Conservation (phyloP, 2,329 filamentous ascomycete species). For the Trichoderma lentiforme region DNA sequence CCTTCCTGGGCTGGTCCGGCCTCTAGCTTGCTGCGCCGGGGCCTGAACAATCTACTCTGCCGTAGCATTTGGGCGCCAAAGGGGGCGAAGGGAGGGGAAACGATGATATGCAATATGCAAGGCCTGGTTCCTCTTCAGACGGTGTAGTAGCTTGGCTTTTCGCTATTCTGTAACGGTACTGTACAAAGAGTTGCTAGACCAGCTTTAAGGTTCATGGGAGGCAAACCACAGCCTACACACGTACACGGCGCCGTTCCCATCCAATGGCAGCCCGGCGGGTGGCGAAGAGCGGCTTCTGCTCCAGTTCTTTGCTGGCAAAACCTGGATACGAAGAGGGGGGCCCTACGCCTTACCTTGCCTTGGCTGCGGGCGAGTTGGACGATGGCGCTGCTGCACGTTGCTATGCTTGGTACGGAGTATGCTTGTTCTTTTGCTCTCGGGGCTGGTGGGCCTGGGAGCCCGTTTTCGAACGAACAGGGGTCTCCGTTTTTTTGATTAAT, state of each 20-base stretch:
- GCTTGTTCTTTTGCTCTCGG: constrained; percentile 8
- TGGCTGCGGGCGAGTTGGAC: constrained; percentile 15
- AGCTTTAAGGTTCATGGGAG: constrained; percentile 13
- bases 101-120: background rate
- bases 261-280: constrained; percentile 12
- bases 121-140: background rate
- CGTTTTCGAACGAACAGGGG: background rate
- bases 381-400: constrained; percentile 22
- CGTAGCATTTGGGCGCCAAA: constrained; percentile 12
- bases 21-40: constrained; percentile 11
- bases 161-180: background rate
- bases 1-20: constrained; percentile 4
- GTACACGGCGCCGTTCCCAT: background rate
- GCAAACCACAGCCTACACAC: constrained; percentile 3
- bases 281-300: background rate
- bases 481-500: constrained; percentile 6
- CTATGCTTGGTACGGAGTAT: constrained; percentile 11
- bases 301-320: constrained; percentile 9
- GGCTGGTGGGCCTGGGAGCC: constrained; percentile 8
- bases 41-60: constrained; percentile 12
- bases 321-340: constrained; percentile 6
- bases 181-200: background rate
- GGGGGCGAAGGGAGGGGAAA: background rate
- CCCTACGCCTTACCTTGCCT: background rate
- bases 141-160: background rate